Percentiles rank a stretch among this genome's conserved stretches.
These are phyloP conservation scores for Zygnema cylindricum DNA, from an alignment of 139 green algal species.

Conservation along the genomic window DNA sequence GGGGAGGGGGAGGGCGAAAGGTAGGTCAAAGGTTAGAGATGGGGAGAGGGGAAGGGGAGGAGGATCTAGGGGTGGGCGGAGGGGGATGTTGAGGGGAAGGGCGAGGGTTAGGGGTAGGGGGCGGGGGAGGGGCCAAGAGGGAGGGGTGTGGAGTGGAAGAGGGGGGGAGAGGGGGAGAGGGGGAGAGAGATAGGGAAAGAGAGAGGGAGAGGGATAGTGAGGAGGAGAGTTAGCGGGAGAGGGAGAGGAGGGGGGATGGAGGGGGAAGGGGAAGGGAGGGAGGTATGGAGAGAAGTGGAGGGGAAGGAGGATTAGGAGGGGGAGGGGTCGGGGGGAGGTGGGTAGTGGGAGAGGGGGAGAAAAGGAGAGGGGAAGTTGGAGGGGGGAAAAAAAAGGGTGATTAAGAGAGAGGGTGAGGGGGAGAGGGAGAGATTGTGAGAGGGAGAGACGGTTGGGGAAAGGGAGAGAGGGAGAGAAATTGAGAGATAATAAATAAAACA, in stretches of 20 bases:
- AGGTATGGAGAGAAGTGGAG: neutral
- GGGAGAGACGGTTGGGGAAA: too few relatives aligned
- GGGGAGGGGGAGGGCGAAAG: too few relatives aligned
- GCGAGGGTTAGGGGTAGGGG: neutral
- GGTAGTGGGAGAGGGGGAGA: neutral
- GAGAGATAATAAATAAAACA: too few relatives aligned
- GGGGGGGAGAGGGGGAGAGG: slow-evolving; percentile 3
- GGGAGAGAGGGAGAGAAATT: too few relatives aligned
- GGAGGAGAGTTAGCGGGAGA: too few relatives aligned
- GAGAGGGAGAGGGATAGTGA: neutral
- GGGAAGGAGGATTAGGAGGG: neutral
- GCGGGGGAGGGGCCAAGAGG: neutral
- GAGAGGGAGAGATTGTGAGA: too few relatives aligned
- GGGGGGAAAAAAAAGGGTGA: too few relatives aligned
- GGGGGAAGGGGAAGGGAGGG: neutral
- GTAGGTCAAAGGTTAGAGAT: too few relatives aligned
- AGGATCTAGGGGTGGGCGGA: neutral
- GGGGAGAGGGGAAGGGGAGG: neutral
- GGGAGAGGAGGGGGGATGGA: neutral
- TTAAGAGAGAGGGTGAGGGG: too few relatives aligned
- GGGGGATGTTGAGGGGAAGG: neutral
- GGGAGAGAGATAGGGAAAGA: neutral
- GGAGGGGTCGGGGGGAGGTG: neutral
- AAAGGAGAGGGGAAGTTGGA: too few relatives aligned
- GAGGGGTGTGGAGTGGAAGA: neutral